These are phyloP conservation scores for Pyrenophora graminea DNA, from an alignment of 2,329 filamentous ascomycete species.

Conservation along the genomic window DNA sequence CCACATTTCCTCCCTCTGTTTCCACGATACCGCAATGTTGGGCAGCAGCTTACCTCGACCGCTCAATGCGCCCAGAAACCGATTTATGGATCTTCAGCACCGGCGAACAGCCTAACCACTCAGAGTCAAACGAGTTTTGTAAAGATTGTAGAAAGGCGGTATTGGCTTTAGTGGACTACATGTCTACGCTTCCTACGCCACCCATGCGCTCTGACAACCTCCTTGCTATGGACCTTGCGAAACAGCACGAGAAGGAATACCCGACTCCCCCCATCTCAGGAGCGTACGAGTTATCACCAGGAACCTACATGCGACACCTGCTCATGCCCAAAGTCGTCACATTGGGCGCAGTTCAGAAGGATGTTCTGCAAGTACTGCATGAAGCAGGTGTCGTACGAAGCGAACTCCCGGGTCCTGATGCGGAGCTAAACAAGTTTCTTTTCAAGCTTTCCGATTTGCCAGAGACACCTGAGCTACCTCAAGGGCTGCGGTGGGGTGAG, in stretches of 20 bases:
- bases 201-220: constrained; percentile 34
- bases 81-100: constrained; percentile 64
- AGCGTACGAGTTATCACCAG: constrained; percentile 22
- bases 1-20: constrained; percentile 43
- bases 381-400: constrained; percentile 28
- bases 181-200: constrained; percentile 33
- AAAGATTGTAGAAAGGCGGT: constrained; percentile 36
- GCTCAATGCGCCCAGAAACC: constrained; percentile 64
- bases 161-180: constrained; percentile 33
- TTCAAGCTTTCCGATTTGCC: constrained; percentile 57
- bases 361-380: constrained; percentile 28
- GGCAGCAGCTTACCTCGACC: constrained; percentile 65
- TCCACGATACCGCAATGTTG: constrained; percentile 48
- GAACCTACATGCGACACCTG: constrained; percentile 39
- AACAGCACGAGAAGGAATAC: constrained; percentile 33
- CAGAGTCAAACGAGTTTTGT: constrained; percentile 24
- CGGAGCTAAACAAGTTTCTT: constrained; percentile 60
- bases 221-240: constrained; percentile 32
- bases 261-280: constrained; percentile 28
- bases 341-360: constrained; percentile 50
- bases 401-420: constrained; percentile 38
- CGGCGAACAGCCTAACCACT: constrained; percentile 33
- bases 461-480: constrained; percentile 43
- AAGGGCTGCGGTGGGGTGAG: constrained; percentile 61
- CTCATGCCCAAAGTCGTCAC: constrained; percentile 47